Conservation (phyloP, 495 filamentous ascomycete genomes). For the Penicillium odoratum region DNA sequence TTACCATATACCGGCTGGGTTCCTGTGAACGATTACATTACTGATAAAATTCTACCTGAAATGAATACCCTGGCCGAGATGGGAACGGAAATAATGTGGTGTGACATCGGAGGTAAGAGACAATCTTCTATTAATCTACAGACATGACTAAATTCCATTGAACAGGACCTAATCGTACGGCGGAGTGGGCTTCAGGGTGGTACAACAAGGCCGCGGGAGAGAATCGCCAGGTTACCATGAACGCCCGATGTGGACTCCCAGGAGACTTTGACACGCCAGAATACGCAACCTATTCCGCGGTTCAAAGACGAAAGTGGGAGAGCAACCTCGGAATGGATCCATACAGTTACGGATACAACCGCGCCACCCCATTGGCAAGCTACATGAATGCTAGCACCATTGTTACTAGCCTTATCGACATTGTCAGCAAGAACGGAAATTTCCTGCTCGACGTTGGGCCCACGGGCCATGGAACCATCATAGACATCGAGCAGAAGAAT, state of each 20-base stretch:
- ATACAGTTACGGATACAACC: constrained; percentile 56
- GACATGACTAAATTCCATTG: background rate
- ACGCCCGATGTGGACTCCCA: constrained; percentile 52
- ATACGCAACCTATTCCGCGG: constrained; percentile 48
- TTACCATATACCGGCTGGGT: constrained; percentile 52
- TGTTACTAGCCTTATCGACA: constrained; percentile 48
- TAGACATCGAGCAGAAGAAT: constrained; percentile 45
- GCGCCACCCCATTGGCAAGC: constrained; percentile 41
- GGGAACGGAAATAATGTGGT: constrained; percentile 59
- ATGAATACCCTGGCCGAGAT: constrained; percentile 51
- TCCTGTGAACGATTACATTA: constrained; percentile 46
- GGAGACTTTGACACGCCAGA: constrained; percentile 54
- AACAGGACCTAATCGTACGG: constrained; percentile 43
- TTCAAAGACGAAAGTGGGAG: constrained; percentile 56
- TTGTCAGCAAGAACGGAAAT: constrained; percentile 58
- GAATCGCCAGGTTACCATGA: constrained; percentile 49
- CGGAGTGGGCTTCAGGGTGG: constrained; percentile 48
- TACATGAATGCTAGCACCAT: constrained; percentile 54
- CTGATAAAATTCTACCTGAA: constrained; percentile 50
- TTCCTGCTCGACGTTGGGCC: constrained; percentile 58
- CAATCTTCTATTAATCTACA: background rate
- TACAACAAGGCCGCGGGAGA: constrained; percentile 40
- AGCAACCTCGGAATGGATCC: constrained; percentile 57
- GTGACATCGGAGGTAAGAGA: constrained; percentile 44
- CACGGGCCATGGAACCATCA: constrained; percentile 51